Evolutionary conservation across 2,329 filamentous ascomycete species (phyloP).

Genomic region (Scytalidium lignicola): DNA sequence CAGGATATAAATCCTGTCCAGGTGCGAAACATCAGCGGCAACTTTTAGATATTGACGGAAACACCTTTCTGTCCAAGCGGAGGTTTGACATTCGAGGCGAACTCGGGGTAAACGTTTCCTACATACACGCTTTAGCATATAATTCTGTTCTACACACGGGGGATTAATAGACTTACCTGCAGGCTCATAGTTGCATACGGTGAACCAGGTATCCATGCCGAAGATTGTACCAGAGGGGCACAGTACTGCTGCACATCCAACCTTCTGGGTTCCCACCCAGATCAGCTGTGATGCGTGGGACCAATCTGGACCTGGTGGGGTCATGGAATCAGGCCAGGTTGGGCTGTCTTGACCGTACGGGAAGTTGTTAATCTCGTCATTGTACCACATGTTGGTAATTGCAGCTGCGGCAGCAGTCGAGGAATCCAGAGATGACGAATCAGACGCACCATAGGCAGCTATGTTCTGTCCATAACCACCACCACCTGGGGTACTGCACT

Average conservation of each 20-base stretch:
- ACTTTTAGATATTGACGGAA: constrained; percentile 15
- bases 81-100: constrained; percentile 43
- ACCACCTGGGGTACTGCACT: constrained; percentile 45
- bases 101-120: constrained; percentile 53
- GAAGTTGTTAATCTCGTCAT: constrained; percentile 58
- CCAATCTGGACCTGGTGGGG: constrained; percentile 32
- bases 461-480: constrained; percentile 89
- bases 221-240: constrained; percentile 45
- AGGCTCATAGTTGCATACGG: constrained; percentile 82
- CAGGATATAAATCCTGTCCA: neutral
- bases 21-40: neutral
- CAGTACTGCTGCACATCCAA: constrained; percentile 58
- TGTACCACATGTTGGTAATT: constrained; percentile 85
- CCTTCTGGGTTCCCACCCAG: constrained; percentile 56
- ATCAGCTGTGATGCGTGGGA: constrained; percentile 69
- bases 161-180: constrained; percentile 52
- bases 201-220: constrained; percentile 59
- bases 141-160: neutral
- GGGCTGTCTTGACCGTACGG: constrained; percentile 56
- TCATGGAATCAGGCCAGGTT: constrained; percentile 33
- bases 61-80: constrained; percentile 35
- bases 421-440: constrained; percentile 42
- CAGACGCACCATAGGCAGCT: constrained; percentile 53
- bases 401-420: constrained; percentile 57
- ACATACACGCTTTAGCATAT: constrained; percentile 21